These are phyloP conservation scores for Aureobasidium mangrovei DNA, from an alignment of 2,329 filamentous ascomycete species.

Conservation along the genomic window DNA sequence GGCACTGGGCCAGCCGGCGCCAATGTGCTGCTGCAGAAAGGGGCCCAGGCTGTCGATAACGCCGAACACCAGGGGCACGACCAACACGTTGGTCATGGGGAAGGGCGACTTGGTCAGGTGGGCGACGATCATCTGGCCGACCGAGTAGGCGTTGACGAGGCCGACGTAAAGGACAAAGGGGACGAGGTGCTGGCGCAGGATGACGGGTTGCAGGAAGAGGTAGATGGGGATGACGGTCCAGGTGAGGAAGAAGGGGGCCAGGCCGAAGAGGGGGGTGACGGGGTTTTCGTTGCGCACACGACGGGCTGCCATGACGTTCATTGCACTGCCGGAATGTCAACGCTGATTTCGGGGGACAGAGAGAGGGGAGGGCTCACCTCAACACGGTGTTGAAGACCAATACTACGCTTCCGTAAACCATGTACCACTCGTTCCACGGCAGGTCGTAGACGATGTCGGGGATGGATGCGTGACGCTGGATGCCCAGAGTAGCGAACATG, in stretches of 20 bases:
- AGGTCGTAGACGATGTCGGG: constrained; percentile 66
- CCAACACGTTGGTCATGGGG: constrained; percentile 82
- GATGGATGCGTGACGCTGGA: constrained; percentile 56
- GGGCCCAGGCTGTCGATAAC: constrained; percentile 76
- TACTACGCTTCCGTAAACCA: constrained; percentile 74
- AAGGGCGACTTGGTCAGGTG: constrained; percentile 83
- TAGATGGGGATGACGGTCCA: constrained; percentile 74
- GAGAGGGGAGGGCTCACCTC: constrained; percentile 37
- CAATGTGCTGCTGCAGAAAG: constrained; percentile 41
- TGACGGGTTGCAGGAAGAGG: constrained; percentile 73
- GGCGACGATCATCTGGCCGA: constrained; percentile 91
- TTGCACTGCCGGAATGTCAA: constrained; percentile 41
- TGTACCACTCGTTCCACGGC: constrained; percentile 86
- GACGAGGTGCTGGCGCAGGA: constrained; percentile 73
- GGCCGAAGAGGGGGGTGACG: constrained; percentile 68
- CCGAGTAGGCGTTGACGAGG: constrained; percentile 86
- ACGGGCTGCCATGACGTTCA: constrained; percentile 77
- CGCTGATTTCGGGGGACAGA: neutral
- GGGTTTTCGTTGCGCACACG: constrained; percentile 63
- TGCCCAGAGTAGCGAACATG: constrained; percentile 60
- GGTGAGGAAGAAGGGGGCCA: constrained; percentile 68
- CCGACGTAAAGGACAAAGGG: constrained; percentile 86
- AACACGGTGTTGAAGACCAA: constrained; percentile 77
- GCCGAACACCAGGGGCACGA: constrained; percentile 66
- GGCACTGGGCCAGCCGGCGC: constrained; percentile 64